phyloP scores from a whole-genome alignment of 352 stramenopile genomes.

The Saprolegnia diclina region DNA sequence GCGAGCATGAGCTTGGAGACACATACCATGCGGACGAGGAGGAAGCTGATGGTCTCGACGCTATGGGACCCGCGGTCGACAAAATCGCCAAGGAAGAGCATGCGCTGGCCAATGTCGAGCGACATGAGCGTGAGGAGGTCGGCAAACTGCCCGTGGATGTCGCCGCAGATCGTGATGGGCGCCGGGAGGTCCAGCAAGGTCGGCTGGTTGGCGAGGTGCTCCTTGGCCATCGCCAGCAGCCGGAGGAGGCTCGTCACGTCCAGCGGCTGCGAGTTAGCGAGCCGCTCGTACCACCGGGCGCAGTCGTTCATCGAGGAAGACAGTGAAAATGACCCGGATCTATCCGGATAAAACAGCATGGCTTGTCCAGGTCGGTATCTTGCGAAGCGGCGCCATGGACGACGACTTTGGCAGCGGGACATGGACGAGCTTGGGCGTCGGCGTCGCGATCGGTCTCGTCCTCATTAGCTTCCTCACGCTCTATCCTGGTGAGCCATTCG shows the following conservation, averaged over 20 bases:
- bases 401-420: background rate
- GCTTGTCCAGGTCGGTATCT: too few species aligned
- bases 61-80: constrained; percentile 94
- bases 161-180: constrained; percentile 84
- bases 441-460: constrained; percentile 38
- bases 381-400: background rate
- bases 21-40: constrained; percentile 78
- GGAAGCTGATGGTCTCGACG: constrained; percentile 89
- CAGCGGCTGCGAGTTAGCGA: constrained; percentile 24
- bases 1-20: background rate
- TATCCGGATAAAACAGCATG: constrained; percentile 3
- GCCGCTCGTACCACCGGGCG: constrained; percentile 13
- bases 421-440: constrained; percentile 34
- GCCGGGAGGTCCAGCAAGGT: constrained; percentile 45
- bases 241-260: constrained; percentile 22
- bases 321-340: background rate
- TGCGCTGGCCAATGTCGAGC: constrained; percentile 76
- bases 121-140: constrained; percentile 93
- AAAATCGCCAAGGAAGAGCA: constrained; percentile 97
- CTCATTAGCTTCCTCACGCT: constrained; percentile 38
- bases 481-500: constrained; percentile 57
- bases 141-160: constrained; percentile 97
- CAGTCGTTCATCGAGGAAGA: constrained; percentile 9
- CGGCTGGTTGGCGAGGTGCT: constrained; percentile 20
- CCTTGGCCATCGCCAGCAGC: constrained; percentile 13